Evolutionary conservation across 2,329 filamentous ascomycete species (phyloP).

Genomic region (Colletotrichum agaves): DNA sequence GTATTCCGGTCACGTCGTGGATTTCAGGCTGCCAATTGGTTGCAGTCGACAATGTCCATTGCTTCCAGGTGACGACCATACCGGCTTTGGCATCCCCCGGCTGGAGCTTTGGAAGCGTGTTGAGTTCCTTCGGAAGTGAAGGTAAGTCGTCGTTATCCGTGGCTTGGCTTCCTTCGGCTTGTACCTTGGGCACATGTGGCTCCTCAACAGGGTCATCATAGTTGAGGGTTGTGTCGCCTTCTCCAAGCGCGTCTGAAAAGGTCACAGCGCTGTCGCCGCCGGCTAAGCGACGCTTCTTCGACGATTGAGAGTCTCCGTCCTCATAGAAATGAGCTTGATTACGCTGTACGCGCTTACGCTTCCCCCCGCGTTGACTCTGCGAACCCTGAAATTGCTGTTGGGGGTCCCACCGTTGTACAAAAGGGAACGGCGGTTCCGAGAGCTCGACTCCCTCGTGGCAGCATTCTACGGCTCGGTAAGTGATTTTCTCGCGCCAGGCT

Average conservation of each 20-base stretch:
- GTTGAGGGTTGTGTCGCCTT: constrained; percentile 51
- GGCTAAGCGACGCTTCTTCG: constrained; percentile 33
- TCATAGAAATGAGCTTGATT: constrained; percentile 55
- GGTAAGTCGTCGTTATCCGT: constrained; percentile 70
- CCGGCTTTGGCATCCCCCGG: constrained; percentile 62
- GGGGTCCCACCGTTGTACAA: constrained; percentile 88
- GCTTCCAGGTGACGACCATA: constrained; percentile 76
- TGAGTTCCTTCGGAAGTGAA: constrained; percentile 66
- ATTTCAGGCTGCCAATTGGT: constrained; percentile 75
- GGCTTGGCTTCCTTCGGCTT: constrained; percentile 54
- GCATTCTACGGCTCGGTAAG: constrained; percentile 85
- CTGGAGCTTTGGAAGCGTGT: constrained; percentile 61
- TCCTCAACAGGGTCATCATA: constrained; percentile 48
- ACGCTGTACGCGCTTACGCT: constrained; percentile 60
- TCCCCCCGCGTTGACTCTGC: constrained; percentile 52
- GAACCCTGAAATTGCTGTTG: constrained; percentile 66
- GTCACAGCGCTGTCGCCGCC: constrained; percentile 10
- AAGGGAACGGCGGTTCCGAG: constrained; percentile 86
- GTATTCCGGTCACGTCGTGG: constrained; percentile 71
- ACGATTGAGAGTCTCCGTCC: constrained; percentile 39
- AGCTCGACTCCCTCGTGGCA: constrained; percentile 74
- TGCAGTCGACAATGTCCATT: constrained; percentile 68
- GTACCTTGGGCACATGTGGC: constrained; percentile 40
- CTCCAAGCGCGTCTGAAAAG: constrained; percentile 26
- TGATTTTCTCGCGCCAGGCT: constrained; percentile 79